phyloP scores from a whole-genome alignment of 495 filamentous ascomycete species.

The Penicillium mononematosum region DNA sequence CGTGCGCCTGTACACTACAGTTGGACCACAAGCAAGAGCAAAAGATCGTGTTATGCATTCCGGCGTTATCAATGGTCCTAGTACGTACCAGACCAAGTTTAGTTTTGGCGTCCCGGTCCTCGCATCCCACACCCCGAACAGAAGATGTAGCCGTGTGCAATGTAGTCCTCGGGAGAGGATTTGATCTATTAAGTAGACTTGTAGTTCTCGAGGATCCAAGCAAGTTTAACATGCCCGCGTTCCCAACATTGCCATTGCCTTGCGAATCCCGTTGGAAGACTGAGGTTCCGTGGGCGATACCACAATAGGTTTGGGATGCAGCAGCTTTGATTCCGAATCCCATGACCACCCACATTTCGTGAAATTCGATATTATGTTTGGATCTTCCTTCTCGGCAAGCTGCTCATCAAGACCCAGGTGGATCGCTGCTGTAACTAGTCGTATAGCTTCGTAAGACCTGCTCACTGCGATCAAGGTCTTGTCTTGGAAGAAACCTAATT shows the following conservation, averaged over 20 bases:
- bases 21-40: conserved; percentile 48
- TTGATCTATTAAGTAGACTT: background rate
- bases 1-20: conserved; percentile 48
- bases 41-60: conserved; percentile 46
- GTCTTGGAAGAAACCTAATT: conserved; percentile 44
- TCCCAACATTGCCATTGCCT: conserved; percentile 38
- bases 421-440: conserved; percentile 41
- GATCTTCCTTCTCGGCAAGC: conserved; percentile 32
- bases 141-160: conserved; percentile 9
- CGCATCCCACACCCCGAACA: background rate
- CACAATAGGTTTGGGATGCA: conserved; percentile 39
- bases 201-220: background rate
- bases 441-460: conserved; percentile 49
- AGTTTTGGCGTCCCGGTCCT: conserved; percentile 9
- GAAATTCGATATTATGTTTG: conserved; percentile 38
- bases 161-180: background rate
- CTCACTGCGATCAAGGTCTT: conserved; percentile 50
- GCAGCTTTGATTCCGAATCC: conserved; percentile 39
- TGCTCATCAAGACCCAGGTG: conserved; percentile 47
- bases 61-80: conserved; percentile 24
- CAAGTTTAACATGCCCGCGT: conserved; percentile 25
- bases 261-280: conserved; percentile 30
- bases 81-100: conserved; percentile 6
- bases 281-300: conserved; percentile 27
- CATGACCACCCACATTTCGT: conserved; percentile 48